A percentile compares a stretch with the other conserved stretches of the same genome.
Conservation (phyloP, 371 early-diverging fungal genomes). For the Mucor mucedo region DNA sequence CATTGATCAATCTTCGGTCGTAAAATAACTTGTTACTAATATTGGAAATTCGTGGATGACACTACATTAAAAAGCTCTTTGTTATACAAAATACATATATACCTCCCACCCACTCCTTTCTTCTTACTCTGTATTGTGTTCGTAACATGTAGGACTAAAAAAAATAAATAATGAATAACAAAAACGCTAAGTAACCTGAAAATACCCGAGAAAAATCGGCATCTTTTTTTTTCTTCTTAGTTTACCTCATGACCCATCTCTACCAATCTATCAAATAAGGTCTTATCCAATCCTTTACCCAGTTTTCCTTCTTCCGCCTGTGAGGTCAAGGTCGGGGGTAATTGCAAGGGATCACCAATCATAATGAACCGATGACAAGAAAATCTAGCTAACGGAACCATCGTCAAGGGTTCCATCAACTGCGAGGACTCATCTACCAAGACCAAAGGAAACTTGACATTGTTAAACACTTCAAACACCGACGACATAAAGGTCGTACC, state of each 20-base stretch:
- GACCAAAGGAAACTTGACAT: constrained; percentile 67
- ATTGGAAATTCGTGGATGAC: constrained; percentile 81
- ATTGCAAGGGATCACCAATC: constrained; percentile 91
- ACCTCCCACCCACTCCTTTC: neutral
- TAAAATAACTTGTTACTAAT: constrained; percentile 89
- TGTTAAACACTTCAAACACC: constrained; percentile 69
- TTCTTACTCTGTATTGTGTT: constrained; percentile 84
- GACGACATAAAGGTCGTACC: constrained; percentile 85
- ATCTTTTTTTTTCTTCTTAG: neutral
- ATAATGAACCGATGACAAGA: constrained; percentile 70
- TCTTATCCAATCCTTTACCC: constrained; percentile 77
- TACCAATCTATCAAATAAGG: constrained; percentile 84
- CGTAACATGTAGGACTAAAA: constrained; percentile 68
- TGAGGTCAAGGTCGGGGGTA: constrained; percentile 83
- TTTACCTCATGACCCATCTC: constrained; percentile 46
- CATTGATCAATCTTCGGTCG: constrained; percentile 62
- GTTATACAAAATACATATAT: no score
- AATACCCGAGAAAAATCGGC: neutral
- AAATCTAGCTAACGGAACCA: constrained; percentile 80
- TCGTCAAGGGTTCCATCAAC: constrained; percentile 86
- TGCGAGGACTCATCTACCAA: constrained; percentile 91
- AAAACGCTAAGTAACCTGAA: neutral
- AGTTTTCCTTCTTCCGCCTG: constrained; percentile 39
- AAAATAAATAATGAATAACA: no score
- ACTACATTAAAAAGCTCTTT: constrained; percentile 39